Evolutionary conservation across 208 protist species (phyloP), one percentile per base, ranked within the genome.

Genomic region (Leishmania braziliensis): DNA sequence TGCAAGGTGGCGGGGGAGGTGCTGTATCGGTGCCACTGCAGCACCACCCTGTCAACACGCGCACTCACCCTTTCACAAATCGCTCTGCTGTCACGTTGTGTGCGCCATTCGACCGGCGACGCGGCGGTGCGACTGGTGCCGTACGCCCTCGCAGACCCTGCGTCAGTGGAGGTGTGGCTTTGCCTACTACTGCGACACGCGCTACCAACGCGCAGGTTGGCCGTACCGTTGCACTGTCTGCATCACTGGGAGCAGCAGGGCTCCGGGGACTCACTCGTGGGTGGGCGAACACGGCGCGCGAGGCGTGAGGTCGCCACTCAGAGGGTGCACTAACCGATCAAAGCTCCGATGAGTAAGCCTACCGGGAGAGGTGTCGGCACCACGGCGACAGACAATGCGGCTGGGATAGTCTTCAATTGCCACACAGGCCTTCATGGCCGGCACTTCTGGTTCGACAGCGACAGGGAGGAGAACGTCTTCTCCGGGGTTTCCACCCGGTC

Each of bases 181-280:
- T 5, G 84, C 72, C n/a, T n/a, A n/a, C 66, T 91, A 90, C 79
- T 91, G 90, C 81, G 81, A 81, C 43, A 79, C 75, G 3, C 51
- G 72, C 26, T 90, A 88, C 75, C 90, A 93, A 74, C 83, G 80
- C 18, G 85, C 75, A 39, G 83, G 90, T 79, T 93, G 90, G 90
- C 56, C 88, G 6, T 71, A 71, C 58, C 90, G 91, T 78, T 76
- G 69, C 56, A 48, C 69, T 5, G 63, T 84, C 14, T 84, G 80
- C 62, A 77, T 63, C 62, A 81, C 53, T 39, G 79, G 48, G 4
- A 20, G 33, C 43, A 75, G 65, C 50, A 46, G 39, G 33, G 26
- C 48, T 23, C 62, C 74, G 43, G 66, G 63, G 54, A 62, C 51
- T 51, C 77, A 68, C 65, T 86, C 29, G 56, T 85, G 8, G 39